Evolutionary conservation across 2,329 filamentous ascomycete species (phyloP).

Genomic region (Cladosporium sp.): DNA sequence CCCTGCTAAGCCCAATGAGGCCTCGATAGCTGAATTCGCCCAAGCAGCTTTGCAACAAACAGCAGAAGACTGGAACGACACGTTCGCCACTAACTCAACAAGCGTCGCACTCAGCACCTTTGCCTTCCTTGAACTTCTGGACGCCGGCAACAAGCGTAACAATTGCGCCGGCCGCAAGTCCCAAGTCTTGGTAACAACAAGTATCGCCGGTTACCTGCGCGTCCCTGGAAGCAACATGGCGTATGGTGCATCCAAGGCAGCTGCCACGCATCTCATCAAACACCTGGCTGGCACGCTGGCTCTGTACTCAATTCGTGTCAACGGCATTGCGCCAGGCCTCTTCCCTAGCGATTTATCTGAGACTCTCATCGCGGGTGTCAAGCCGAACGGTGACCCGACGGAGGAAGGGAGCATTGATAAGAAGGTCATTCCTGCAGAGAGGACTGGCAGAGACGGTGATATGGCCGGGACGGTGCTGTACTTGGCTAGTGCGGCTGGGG

Average conservation of each 20-base stretch:
- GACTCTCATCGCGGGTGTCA: conserved; percentile 35
- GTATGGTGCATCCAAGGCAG: conserved; percentile 46
- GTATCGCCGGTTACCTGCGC: conserved; percentile 43
- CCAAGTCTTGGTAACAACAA: conserved; percentile 46
- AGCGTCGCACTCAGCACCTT: conserved; percentile 35
- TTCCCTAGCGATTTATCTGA: conserved; percentile 61
- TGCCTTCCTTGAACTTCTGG: conserved; percentile 39
- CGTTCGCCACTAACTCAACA: conserved; percentile 31
- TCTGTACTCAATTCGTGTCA: conserved; percentile 43
- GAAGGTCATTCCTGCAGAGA: conserved; percentile 50
- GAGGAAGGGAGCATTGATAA: conserved; percentile 39
- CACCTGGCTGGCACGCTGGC: conserved; percentile 39
- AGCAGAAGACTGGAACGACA: conserved; percentile 18
- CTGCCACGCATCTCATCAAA: conserved; percentile 46
- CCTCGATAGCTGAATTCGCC: conserved; percentile 21
- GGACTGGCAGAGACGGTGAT: conserved; percentile 56
- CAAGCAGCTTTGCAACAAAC: conserved; percentile 17
- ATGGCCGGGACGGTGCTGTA: conserved; percentile 63
- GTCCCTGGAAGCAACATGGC: conserved; percentile 32
- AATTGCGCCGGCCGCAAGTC: conserved; percentile 27
- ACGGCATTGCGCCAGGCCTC: conserved; percentile 50
- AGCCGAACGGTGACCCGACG: conserved; percentile 29
- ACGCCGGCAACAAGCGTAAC: conserved; percentile 37
- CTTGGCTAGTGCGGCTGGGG: conserved; percentile 59
- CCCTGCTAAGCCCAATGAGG: conserved; percentile 10